Conservation (phyloP, 768 basidiomycete genomes). For the Hydnomerulius pinastri region DNA sequence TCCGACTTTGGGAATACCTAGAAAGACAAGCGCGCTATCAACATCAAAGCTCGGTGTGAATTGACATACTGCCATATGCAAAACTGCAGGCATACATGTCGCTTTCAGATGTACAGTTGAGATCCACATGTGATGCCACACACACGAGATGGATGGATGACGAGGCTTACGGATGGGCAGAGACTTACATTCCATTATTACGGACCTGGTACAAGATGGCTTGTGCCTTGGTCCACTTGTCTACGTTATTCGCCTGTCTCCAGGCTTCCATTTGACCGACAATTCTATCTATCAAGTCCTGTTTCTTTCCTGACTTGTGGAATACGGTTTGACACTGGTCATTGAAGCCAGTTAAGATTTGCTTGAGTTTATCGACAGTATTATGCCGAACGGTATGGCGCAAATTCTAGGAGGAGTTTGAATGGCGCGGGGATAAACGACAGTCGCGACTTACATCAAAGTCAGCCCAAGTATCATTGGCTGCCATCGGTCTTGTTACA, state of each 20-base stretch:
- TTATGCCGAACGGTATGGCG: constrained; percentile 72
- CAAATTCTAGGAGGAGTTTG: constrained; percentile 51
- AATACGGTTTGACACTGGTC: constrained; percentile 72
- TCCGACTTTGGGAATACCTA: constrained; percentile 31
- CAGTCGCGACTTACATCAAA: constrained; percentile 59
- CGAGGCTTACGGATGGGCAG: constrained; percentile 7
- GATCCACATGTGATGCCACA: constrained; percentile 10
- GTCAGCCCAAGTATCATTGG: constrained; percentile 63
- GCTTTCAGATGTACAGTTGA: not conserved
- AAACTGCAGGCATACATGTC: constrained; percentile 2
- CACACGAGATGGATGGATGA: constrained; percentile 9
- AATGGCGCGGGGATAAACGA: constrained; percentile 14
- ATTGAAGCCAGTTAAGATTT: constrained; percentile 76
- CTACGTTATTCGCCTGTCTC: constrained; percentile 54
- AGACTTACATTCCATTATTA: constrained; percentile 63
- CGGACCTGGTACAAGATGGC: constrained; percentile 68
- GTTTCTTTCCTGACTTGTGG: constrained; percentile 81
- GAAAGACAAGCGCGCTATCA: constrained; percentile 16
- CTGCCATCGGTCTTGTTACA: constrained; percentile 51
- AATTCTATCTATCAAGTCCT: constrained; percentile 83
- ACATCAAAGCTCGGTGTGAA: constrained; percentile 6
- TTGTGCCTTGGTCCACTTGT: constrained; percentile 72
- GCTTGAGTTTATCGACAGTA: constrained; percentile 85
- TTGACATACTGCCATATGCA: constrained; percentile 4
- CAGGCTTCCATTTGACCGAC: constrained; percentile 58